phyloP scores from a whole-genome alignment of 148 eudicot genomes.

The Spergularia marina region DNA sequence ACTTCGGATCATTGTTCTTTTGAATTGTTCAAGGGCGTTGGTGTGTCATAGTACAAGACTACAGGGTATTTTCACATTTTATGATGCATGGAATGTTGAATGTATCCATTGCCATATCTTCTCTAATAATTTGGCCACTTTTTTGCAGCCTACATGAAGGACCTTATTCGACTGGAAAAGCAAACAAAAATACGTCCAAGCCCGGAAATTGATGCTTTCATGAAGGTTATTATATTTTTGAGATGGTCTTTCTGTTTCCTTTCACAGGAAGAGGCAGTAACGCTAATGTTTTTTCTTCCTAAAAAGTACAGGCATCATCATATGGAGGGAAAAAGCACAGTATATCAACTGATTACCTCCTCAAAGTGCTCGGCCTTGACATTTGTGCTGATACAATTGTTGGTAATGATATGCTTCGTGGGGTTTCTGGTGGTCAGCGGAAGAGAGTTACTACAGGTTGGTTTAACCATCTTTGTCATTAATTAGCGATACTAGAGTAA shows the following conservation, averaged over 20 bases:
- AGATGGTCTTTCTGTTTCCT: too few species aligned
- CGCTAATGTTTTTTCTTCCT: not conserved
- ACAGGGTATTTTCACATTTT: not conserved
- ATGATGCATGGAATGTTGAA: not conserved
- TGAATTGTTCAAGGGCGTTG: not conserved
- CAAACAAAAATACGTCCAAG: constrained; percentile 60
- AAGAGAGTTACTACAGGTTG: constrained; percentile 95
- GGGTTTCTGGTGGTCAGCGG: constrained; percentile 92
- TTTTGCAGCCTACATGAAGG: constrained; percentile 52
- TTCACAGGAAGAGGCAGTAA: not conserved
- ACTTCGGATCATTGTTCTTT: not conserved
- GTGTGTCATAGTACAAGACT: not conserved
- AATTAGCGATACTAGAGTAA: not conserved
- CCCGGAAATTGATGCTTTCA: constrained; percentile 88
- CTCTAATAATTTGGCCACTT: constrained; percentile 3
- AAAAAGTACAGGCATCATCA: constrained; percentile 57
- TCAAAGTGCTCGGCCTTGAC: constrained; percentile 85
- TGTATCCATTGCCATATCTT: not conserved
- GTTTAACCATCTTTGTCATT: constrained; percentile 10
- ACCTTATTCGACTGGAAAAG: constrained; percentile 61
- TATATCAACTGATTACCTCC: constrained; percentile 66
- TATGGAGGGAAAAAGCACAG: constrained; percentile 65
- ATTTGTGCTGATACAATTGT: constrained; percentile 76
- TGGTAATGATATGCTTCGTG: constrained; percentile 82
- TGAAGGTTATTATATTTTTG: constrained; percentile 55